Conservation (phyloP, 805 yeast species). For the Schwanniomyces pseudopolymorphus region DNA sequence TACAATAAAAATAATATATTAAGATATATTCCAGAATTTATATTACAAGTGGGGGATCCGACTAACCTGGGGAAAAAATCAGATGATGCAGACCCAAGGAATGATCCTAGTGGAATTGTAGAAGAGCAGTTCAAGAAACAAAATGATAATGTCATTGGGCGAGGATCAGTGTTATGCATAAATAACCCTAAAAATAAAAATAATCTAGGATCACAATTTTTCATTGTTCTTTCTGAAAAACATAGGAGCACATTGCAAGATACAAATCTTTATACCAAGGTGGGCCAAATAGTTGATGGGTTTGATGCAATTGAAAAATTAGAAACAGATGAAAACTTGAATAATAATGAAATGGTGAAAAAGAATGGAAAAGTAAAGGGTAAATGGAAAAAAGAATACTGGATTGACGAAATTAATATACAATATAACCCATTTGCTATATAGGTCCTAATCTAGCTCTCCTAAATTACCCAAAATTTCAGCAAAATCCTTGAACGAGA, state of each 20-base stretch:
- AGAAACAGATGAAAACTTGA: slow-evolving; percentile 10
- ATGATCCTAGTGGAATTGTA: neutral
- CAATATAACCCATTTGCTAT: slow-evolving; percentile 14
- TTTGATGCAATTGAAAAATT: slow-evolving; percentile 12
- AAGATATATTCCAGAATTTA: slow-evolving; percentile 17
- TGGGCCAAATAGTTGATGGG: slow-evolving; percentile 19
- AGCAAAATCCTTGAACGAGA: slow-evolving; percentile 41
- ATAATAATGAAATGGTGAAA: slow-evolving; percentile 4
- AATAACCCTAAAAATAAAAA: slow-evolving; percentile 7
- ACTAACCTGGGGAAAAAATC: slow-evolving; percentile 14
- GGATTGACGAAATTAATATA: slow-evolving; percentile 13
- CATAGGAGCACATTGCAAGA: slow-evolving; percentile 9
- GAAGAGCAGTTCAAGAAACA: neutral
- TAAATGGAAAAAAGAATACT: slow-evolving; percentile 13
- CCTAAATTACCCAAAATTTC: slow-evolving; percentile 41
- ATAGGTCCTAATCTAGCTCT: slow-evolving; percentile 25
- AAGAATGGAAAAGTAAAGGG: slow-evolving; percentile 18
- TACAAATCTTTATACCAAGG: slow-evolving; percentile 10
- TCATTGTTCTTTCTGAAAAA: slow-evolving; percentile 12
- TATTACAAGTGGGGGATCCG: slow-evolving; percentile 22
- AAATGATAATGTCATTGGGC: neutral
- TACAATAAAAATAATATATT: slow-evolving; percentile 13
- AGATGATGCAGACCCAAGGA: slow-evolving; percentile 8
- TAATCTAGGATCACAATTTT: slow-evolving; percentile 20
- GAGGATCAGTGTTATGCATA: slow-evolving; percentile 16